Base-by-base conservation (phyloP, 129 eudicot genomes). In the Flaveria robusta region DNA sequence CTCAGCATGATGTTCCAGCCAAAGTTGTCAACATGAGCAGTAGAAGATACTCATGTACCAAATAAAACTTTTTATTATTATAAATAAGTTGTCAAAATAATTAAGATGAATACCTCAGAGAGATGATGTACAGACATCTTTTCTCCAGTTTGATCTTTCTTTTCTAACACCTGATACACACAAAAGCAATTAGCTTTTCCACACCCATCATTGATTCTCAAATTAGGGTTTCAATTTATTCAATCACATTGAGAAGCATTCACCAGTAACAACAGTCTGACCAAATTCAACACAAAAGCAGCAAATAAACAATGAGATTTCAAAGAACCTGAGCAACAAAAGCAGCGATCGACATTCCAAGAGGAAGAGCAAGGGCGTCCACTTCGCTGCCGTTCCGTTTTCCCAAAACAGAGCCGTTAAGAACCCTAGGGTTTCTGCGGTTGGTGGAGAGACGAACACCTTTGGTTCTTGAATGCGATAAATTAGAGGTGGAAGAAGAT, bases 261-360 rank as follows among this genome's bases (percentile, higher is more conserved):
- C 37, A 4, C 4, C 5, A 29, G 37, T 4, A 4, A 31, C 37
- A 31, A 31, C 71, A 47, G 3, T 62, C 3, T 7, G 12, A 79
- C 18, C 73, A 79, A 63, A 34, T 39, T 54, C 14, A 60, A 49
- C 19, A 71, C 26, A 19, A 49, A 63, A 62, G 1, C 3, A 52
- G 4, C 55, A 79, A 65, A 0, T 29, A 31, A 31, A 31, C 7
- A 34, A 7, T 10, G 16, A 3, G 59, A 79, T 9, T 50, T 22
- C 9, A 1, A 56, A 41, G 4, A 52, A 90, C 96, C 98, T 90
- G 88, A 42, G 92, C 80, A 70, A 92, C 82, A 74, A 92, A 86
- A 11, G 94, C 96, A 39, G 96, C 98, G 62, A 92, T 81, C 9
- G 96, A 88, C 96, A 90, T 92, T 51, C 98, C 98, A 51, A 90